These are phyloP conservation scores for Crithidia mellificae DNA, from an alignment of 208 protist genomes.

Conservation along the genomic window DNA sequence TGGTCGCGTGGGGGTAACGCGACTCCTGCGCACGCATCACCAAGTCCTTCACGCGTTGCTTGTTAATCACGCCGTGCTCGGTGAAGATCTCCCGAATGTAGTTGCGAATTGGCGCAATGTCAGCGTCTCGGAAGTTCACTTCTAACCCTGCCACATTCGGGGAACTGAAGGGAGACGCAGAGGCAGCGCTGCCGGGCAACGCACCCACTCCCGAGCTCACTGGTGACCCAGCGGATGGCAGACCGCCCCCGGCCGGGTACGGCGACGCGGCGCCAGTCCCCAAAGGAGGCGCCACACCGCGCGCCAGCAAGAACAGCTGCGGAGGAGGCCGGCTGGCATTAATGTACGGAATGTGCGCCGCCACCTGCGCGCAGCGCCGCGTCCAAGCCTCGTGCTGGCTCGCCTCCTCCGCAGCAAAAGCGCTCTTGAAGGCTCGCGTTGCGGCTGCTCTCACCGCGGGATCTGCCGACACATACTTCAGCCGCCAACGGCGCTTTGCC, in stretches of 20 bases:
- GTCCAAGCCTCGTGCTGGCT: slow-evolving; percentile 60
- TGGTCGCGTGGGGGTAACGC: slow-evolving; percentile 72
- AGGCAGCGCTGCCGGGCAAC: neutral
- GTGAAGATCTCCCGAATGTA: slow-evolving; percentile 76
- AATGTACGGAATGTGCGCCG: slow-evolving; percentile 53
- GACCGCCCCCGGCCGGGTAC: slow-evolving; percentile 11
- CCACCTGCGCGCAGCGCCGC: slow-evolving; percentile 39
- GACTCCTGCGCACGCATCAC: slow-evolving; percentile 61
- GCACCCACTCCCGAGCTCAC: neutral
- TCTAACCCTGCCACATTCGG: slow-evolving; percentile 2
- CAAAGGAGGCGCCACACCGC: slow-evolving; percentile 6
- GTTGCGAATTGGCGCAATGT: slow-evolving; percentile 53
- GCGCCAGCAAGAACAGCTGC: slow-evolving; percentile 35
- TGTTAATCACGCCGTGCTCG: slow-evolving; percentile 85
- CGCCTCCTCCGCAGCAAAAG: slow-evolving; percentile 46
- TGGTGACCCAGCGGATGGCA: neutral
- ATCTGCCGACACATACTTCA: slow-evolving; percentile 55
- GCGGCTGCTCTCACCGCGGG: slow-evolving; percentile 10
- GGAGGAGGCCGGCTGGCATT: slow-evolving; percentile 35
- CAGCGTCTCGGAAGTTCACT: slow-evolving; percentile 39
- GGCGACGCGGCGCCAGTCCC: slow-evolving; percentile 6
- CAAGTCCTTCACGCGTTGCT: slow-evolving; percentile 78
- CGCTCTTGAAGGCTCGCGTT: slow-evolving; percentile 30
- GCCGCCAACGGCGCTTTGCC: slow-evolving; percentile 61
- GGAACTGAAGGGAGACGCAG: slow-evolving; percentile 22